Percentiles rank a stretch among this genome's conserved stretches.
phyloP scores from a whole-genome alignment of 225 moss, liverwort and hornwort genomes.

The Pseudoscleropodium purum region DNA sequence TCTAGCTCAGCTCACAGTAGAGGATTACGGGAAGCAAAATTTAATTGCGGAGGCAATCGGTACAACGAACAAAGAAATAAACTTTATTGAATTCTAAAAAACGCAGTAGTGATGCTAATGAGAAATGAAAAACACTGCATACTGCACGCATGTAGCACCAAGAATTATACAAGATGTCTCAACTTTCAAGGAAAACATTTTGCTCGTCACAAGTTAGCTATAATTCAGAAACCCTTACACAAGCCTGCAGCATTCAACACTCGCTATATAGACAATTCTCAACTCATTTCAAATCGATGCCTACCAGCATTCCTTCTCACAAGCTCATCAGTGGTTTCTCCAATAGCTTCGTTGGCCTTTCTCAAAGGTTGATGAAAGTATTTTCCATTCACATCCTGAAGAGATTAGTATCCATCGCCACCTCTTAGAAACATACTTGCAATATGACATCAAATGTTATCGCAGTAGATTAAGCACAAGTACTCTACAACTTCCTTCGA shows the following conservation, averaged over 20 bases:
- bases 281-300: slow-evolving; percentile 1
- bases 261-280: background rate
- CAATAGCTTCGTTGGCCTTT: slow-evolving; percentile 37
- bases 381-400: slow-evolving; percentile 43
- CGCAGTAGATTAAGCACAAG: background rate
- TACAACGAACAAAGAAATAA: background rate
- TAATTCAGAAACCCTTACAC: background rate
- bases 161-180: background rate
- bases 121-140: background rate
- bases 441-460: background rate
- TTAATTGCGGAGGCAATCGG: background rate
- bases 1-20: background rate
- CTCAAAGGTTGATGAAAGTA: slow-evolving; percentile 42
- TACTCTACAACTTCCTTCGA: background rate
- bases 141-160: background rate
- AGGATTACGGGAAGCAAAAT: background rate
- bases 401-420: background rate
- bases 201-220: background rate
- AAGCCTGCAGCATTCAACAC: background rate
- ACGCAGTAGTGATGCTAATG: background rate
- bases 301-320: slow-evolving; percentile 12
- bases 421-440: slow-evolving; percentile 1
- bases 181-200: background rate
- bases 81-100: background rate
- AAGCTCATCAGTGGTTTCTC: slow-evolving; percentile 46